Evolutionary conservation across 106 monocot genomes (phyloP).

Genomic region (Dendrobium nobile): DNA sequence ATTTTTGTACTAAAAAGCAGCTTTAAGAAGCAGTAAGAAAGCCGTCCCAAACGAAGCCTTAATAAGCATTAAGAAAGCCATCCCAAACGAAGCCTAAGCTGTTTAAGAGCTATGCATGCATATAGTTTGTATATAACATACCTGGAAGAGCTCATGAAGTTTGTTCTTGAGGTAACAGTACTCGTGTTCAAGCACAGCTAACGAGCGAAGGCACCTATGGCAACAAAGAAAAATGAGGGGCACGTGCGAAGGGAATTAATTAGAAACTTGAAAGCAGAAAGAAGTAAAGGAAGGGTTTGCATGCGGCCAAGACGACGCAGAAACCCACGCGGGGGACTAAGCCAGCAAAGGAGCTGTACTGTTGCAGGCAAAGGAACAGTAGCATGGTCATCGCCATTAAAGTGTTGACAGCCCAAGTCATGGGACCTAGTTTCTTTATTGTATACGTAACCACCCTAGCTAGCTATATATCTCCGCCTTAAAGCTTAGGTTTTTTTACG

Average conservation of each 20-base stretch:
- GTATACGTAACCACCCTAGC: too few species aligned
- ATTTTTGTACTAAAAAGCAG: too few species aligned
- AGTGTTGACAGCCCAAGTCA: not conserved
- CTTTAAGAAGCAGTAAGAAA: too few species aligned
- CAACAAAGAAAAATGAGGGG: not conserved
- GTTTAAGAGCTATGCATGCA: not conserved
- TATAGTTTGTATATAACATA: not conserved
- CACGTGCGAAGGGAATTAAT: not conserved
- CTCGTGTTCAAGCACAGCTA: slow-evolving; percentile 30
- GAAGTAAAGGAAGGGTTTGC: not conserved
- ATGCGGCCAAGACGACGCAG: not conserved
- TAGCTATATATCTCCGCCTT: too few species aligned
- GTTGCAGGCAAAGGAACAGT: too few species aligned
- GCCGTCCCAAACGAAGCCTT: too few species aligned
- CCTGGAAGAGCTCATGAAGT: slow-evolving; percentile 21
- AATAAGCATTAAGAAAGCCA: too few species aligned
- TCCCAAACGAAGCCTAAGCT: not conserved
- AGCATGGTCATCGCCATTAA: not conserved
- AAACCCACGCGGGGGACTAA: not conserved
- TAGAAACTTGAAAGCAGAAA: not conserved
- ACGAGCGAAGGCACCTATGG: slow-evolving; percentile 21
- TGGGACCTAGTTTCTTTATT: too few species aligned
- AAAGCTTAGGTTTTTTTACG: too few species aligned
- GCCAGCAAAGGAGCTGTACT: too few species aligned
- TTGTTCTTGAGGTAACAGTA: slow-evolving; percentile 26